Base-by-base conservation (phyloP, 345 rosid species). In the Sonneratia caseolaris region DNA sequence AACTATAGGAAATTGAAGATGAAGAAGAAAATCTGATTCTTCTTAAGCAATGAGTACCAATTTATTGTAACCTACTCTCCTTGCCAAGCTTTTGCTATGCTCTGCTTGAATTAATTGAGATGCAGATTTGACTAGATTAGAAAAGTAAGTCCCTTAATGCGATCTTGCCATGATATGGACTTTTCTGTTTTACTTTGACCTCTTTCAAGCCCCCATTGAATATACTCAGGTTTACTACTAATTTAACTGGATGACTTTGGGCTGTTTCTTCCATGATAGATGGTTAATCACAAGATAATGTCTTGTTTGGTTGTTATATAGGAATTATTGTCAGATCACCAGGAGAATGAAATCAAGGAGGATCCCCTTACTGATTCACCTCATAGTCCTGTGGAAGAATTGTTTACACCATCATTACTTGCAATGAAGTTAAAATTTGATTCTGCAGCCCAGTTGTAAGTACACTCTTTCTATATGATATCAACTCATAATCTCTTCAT, bases 381-480 rank as follows among this genome's bases (percentile, higher is more conserved):
- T 35, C 77, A 71, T 68, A 83, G 86, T 70, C 83, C 87, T 32
- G 27, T 77, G 72, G 91, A 94, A 74, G 94, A 88, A 83, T 86
- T 81, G 71, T 72, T 85, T 72, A 87, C 90, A 38, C 99, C 97
- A 21, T 85, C 99, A 3, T 55, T 82, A 40, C 84, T 81, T 74
- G 84, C 91, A 69, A 81, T 79, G 91, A 90, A 88, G 78, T 84
- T 91, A 74, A 90, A 88, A 83, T 77, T 84, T 59, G 92, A 84
- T 79, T 81, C 89, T 72, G 83, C 80, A 68, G 83, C 85, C 76
- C 79, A 84, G 51, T 73, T 42, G 96, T 86, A 77, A 79, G 83
- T 76, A 51, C 68, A 64, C 49, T 75, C 68, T 68, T 65, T 45
- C 35, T 18, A 37, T 43, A n/a, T 62, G 37, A 62, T 62, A 9